These are phyloP conservation scores for Aspergillus awamori DNA, from an alignment of 2,329 filamentous ascomycete species.

Conservation along the genomic window DNA sequence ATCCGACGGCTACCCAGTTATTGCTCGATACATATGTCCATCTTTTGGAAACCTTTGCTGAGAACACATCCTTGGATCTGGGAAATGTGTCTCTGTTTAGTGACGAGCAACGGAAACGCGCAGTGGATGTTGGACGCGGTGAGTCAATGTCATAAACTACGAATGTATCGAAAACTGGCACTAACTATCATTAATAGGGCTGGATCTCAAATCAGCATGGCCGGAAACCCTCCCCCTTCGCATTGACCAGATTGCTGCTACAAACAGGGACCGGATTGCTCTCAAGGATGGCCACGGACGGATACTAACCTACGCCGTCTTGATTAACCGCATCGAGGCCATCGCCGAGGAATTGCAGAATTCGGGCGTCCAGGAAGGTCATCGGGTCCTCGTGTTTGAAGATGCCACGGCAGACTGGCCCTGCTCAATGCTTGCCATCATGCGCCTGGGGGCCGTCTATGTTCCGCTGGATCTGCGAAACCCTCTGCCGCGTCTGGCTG, in stretches of 20 bases:
- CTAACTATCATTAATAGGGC: background rate
- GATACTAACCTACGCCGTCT: slow-evolving; percentile 40
- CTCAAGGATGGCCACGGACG: slow-evolving; percentile 32
- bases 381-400: slow-evolving; percentile 9
- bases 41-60: background rate
- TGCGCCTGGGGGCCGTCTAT: slow-evolving; percentile 18
- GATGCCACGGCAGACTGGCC: slow-evolving; percentile 4
- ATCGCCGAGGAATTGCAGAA: slow-evolving; percentile 38
- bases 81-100: background rate
- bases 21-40: slow-evolving; percentile 16
- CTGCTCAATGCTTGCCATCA: slow-evolving; percentile 20
- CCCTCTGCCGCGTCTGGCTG: background rate
- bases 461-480: slow-evolving; percentile 20
- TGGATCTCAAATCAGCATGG: slow-evolving; percentile 26
- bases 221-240: slow-evolving; percentile 39
- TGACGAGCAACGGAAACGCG: too few relatives aligned
- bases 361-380: background rate
- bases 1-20: slow-evolving; percentile 26
- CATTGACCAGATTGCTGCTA: slow-evolving; percentile 38
- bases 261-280: slow-evolving; percentile 26
- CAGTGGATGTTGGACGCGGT: too few relatives aligned
- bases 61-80: background rate
- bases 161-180: background rate
- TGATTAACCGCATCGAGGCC: slow-evolving; percentile 36
- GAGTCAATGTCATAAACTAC: background rate